These are phyloP conservation scores for Boletus coccyginus DNA, from an alignment of 768 basidiomycete species.

Conservation along the genomic window DNA sequence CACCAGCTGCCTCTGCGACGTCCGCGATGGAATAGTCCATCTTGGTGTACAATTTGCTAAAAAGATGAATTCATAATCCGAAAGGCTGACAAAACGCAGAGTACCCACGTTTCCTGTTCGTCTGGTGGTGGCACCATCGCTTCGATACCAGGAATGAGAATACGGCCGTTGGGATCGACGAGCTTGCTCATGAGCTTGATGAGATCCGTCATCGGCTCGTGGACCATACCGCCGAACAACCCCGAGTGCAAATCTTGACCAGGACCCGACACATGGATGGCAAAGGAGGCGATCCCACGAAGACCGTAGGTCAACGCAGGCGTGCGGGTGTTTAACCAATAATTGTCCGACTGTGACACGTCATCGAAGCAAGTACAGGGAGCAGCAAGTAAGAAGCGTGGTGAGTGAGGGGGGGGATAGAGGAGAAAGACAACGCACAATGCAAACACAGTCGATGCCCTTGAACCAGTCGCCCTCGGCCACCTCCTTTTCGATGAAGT, in stretches of 20 bases:
- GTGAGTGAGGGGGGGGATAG: not conserved
- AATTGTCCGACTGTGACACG: constrained; percentile 74
- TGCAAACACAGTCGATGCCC: constrained; percentile 91
- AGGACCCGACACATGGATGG: constrained; percentile 78
- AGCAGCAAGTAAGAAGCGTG: not conserved
- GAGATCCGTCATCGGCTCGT: constrained; percentile 95
- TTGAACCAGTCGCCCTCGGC: constrained; percentile 74
- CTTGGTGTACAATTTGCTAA: constrained; percentile 64
- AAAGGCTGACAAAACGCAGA: not conserved
- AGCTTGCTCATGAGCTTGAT: constrained; percentile 81
- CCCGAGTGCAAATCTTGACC: constrained; percentile 89
- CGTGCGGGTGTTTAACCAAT: constrained; percentile 85
- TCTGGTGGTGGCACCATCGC: constrained; percentile 77
- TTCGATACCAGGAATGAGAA: constrained; percentile 85
- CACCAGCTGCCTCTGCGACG: constrained; percentile 76
- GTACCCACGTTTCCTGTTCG: constrained; percentile 60
- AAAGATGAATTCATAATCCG: not conserved
- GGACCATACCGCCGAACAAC: constrained; percentile 75
- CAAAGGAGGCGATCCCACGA: constrained; percentile 86
- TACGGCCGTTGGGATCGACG: constrained; percentile 73
- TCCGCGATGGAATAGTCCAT: constrained; percentile 75
- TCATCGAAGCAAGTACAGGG: not conserved
- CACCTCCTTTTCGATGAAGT: constrained; percentile 75
- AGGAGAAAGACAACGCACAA: constrained; percentile 46
- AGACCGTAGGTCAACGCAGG: constrained; percentile 85